Evolutionary conservation across 352 stramenopile species (phyloP).

Genomic region (Globisporangium spinosum): DNA sequence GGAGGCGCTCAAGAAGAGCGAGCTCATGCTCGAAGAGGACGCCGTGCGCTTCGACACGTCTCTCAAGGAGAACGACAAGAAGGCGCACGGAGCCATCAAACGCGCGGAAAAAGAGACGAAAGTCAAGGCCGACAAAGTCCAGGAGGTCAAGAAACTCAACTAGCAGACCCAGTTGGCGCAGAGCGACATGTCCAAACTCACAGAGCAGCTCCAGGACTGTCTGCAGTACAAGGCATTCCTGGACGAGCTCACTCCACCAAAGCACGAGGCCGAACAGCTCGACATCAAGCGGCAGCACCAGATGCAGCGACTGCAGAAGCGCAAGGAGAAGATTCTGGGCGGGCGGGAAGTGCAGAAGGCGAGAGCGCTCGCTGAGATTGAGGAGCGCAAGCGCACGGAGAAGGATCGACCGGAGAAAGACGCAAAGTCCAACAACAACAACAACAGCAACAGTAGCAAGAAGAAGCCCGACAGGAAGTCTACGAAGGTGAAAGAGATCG

Average conservation of each 20-base stretch:
- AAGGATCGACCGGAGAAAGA: slow-evolving; percentile 66
- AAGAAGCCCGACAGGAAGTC: slow-evolving; percentile 51
- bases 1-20: slow-evolving; percentile 92
- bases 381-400: slow-evolving; percentile 57
- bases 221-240: slow-evolving; percentile 93
- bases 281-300: slow-evolving; percentile 69
- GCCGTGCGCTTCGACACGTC: slow-evolving; percentile 95
- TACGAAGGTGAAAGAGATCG: slow-evolving; percentile 36
- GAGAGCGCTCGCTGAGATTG: slow-evolving; percentile 54
- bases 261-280: slow-evolving; percentile 83
- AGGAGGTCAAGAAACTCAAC: slow-evolving; percentile 95
- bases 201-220: slow-evolving; percentile 92
- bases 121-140: slow-evolving; percentile 91
- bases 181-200: slow-evolving; percentile 93
- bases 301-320: slow-evolving; percentile 53
- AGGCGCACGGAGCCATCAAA: slow-evolving; percentile 95
- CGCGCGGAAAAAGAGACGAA: slow-evolving; percentile 92
- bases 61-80: slow-evolving; percentile 97
- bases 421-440: slow-evolving; percentile 16
- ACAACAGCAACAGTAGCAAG: slow-evolving; percentile 16
- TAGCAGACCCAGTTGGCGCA: slow-evolving; percentile 94
- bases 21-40: slow-evolving; percentile 95
- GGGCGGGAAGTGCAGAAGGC: slow-evolving; percentile 65
- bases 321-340: slow-evolving; percentile 62
- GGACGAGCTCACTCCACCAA: slow-evolving; percentile 86